Base-by-base conservation (phyloP, 805 yeast genomes). In the Dipodascopsis tothii region DNA sequence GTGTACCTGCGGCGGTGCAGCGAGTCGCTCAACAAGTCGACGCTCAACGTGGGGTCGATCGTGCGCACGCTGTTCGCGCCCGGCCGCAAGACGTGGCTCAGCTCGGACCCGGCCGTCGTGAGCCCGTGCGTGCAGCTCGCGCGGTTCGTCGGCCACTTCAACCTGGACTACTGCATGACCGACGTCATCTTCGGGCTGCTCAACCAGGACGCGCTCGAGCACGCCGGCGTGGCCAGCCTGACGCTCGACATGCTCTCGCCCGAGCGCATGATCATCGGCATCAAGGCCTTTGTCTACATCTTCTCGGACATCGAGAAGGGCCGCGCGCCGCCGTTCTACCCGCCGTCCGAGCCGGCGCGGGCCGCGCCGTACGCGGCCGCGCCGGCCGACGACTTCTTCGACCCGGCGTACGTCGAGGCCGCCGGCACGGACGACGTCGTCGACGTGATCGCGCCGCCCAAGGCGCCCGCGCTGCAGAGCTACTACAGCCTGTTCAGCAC, bases 11-110 rank as follows among this genome's bases (percentile, higher is more conserved):
- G 80, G 62, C 70, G 97, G 50, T 78, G 87, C 52, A 76, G 94
- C 0, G 98, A 94, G 54, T 82, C 96, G 0, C 66, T 90, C 54
- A 92, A 90, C 59, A 81, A 84, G 46, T 87, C 95, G 0, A 78
- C 88, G 2, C 80, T 87, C 56, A 81, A 80, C 43, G 69, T 92
- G 39, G 94, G 82, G 45, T 57, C 65, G 2, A 64, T 92, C 27
- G 77, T 81, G 45, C 72, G 74, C 39, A 49, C 75, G 3, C 61
- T 84, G 34, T 66, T 88, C 20, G 67, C 62, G 1, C 48, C 60
- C 11, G 74, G 73, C 46, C 84, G 83, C 52, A 84, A 80, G 51
- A 77, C 78, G 33, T 90, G 96, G 96, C 63, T 83, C 1, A 71
- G 77, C 0, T 68, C 80, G 3, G 92, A 85, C 51, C 61, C 74